These are phyloP conservation scores for Wallacemonas sp. DNA, from an alignment of 208 protist genomes.

Conservation along the genomic window DNA sequence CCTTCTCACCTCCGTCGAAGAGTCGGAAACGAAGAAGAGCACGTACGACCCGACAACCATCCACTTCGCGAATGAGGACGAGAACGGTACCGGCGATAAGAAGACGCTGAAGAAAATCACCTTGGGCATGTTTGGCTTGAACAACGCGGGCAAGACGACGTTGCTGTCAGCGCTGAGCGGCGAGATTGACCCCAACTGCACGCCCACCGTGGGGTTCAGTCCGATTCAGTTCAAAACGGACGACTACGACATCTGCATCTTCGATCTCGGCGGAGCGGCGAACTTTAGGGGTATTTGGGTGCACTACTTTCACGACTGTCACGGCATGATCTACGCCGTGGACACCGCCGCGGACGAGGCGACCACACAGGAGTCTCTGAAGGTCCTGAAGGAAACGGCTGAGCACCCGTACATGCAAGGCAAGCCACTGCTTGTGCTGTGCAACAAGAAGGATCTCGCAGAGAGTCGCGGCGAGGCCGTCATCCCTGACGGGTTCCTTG, in stretches of 20 bases:
- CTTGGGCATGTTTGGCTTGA: conserved; percentile 86
- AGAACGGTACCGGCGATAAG: conserved; percentile 17
- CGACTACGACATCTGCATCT: conserved; percentile 87
- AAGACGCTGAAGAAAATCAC: conserved; percentile 63
- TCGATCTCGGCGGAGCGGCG: conserved; percentile 87
- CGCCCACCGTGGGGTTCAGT: conserved; percentile 88
- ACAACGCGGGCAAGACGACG: conserved; percentile 98
- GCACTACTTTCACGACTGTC: conserved; percentile 92
- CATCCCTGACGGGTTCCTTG: conserved; percentile 75
- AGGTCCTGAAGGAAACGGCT: conserved; percentile 79
- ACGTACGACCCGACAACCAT: conserved; percentile 84
- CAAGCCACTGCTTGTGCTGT: conserved; percentile 98
- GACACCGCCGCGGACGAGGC: conserved; percentile 74
- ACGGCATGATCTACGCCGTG: conserved; percentile 90
- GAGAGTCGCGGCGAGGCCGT: conserved; percentile 44
- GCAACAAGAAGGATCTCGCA: conserved; percentile 99
- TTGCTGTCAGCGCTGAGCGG: conserved; percentile 98
- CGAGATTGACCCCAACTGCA: conserved; percentile 92
- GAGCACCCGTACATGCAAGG: conserved; percentile 93
- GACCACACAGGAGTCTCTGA: conserved; percentile 63
- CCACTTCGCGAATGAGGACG: conserved; percentile 35
- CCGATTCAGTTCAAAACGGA: conserved; percentile 88
- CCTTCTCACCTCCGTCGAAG: conserved; percentile 73
- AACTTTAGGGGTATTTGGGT: conserved; percentile 93
- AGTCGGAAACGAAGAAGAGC: conserved; percentile 69